Conservation (phyloP, 2,329 filamentous ascomycete species). For the Ceratocystis diversiconidia region DNA sequence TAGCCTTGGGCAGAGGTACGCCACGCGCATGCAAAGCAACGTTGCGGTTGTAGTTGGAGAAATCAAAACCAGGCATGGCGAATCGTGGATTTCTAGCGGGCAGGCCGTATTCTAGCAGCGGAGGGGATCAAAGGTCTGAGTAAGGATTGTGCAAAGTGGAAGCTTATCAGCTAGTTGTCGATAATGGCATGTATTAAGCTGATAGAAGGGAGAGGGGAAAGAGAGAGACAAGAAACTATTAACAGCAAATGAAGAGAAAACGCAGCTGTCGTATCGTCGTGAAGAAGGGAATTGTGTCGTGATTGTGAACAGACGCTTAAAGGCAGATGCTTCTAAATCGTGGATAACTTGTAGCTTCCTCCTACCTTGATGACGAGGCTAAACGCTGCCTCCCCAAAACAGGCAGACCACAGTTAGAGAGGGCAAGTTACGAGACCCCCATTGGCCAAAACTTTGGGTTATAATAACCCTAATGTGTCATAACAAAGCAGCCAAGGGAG, state of each 20-base stretch:
- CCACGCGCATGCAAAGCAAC: constrained; percentile 85
- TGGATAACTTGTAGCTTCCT: constrained; percentile 14
- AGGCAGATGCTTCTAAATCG: neutral
- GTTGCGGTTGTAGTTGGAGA: constrained; percentile 99
- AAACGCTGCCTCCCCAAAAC: constrained; percentile 33
- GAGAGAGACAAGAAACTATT: neutral
- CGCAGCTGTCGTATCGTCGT: neutral
- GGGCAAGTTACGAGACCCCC: neutral
- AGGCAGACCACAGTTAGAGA: constrained; percentile 3
- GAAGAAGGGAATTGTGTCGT: constrained; percentile 18
- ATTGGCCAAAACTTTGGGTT: neutral
- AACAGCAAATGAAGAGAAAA: neutral
- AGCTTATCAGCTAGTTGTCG: neutral
- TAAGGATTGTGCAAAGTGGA: constrained; percentile 15
- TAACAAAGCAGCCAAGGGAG: too few relatives aligned
- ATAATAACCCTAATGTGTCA: neutral
- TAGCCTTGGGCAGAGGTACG: constrained; percentile 90
- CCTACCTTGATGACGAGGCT: constrained; percentile 41
- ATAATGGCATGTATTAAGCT: constrained; percentile 1
- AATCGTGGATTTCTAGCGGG: constrained; percentile 2
- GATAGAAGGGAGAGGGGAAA: neutral
- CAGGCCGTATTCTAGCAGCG: neutral
- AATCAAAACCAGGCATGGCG: constrained; percentile 94
- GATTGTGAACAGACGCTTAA: constrained; percentile 14
- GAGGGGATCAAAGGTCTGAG: constrained; percentile 20